Percentiles rank a stretch among this genome's conserved stretches.
Evolutionary conservation across 306 rosid species (phyloP).

Genomic region (Acacia confusa): DNA sequence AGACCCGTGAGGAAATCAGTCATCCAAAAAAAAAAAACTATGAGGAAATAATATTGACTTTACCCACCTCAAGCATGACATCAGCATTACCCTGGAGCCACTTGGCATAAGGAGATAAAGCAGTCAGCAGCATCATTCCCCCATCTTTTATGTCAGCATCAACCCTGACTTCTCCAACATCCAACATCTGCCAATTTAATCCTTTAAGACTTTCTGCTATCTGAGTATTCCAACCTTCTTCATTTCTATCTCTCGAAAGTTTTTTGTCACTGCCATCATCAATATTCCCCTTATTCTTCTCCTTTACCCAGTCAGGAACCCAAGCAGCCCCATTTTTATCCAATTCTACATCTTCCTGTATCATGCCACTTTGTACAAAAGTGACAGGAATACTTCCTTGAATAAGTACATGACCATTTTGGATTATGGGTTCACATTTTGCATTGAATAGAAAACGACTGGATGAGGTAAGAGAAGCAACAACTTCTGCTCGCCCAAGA

Average conservation of each 20-base stretch:
- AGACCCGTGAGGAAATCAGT: neutral
- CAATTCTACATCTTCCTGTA: slow-evolving; percentile 64
- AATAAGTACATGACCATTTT: slow-evolving; percentile 87
- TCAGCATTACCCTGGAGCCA: slow-evolving; percentile 98
- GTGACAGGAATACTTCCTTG: slow-evolving; percentile 91
- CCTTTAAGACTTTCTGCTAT: slow-evolving; percentile 93
- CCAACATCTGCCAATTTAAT: slow-evolving; percentile 83
- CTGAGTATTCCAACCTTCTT: slow-evolving; percentile 88
- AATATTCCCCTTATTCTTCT: slow-evolving; percentile 51
- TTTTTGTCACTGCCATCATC: slow-evolving; percentile 71
- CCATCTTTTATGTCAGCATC: slow-evolving; percentile 98
- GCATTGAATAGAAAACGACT: slow-evolving; percentile 94
- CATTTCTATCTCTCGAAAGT: slow-evolving; percentile 77
- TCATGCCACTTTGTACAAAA: slow-evolving; percentile 60
- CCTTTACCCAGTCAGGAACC: slow-evolving; percentile 92
- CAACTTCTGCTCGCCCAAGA: slow-evolving; percentile 92
- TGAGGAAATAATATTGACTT: slow-evolving; percentile 31
- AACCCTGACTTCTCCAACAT: slow-evolving; percentile 92
- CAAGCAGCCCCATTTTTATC: slow-evolving; percentile 62
- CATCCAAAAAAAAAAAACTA: neutral
- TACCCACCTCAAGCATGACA: slow-evolving; percentile 77
- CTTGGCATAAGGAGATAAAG: slow-evolving; percentile 86
- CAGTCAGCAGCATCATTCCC: slow-evolving; percentile 90
- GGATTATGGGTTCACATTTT: slow-evolving; percentile 80
- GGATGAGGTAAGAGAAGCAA: slow-evolving; percentile 83